Evolutionary conservation across 345 rosid genomes (phyloP).

Genomic region (Dimocarpus longan): DNA sequence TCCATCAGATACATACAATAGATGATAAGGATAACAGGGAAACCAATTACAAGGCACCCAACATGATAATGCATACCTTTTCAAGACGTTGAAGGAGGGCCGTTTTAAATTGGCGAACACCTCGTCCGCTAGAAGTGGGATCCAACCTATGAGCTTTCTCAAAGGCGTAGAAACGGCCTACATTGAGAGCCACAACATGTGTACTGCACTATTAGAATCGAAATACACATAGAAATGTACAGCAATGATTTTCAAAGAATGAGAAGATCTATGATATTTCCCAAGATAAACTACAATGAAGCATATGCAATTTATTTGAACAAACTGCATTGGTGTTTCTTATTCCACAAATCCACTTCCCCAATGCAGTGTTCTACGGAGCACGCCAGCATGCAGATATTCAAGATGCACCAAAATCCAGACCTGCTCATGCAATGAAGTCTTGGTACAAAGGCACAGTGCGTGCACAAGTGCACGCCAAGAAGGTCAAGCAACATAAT

Average conservation of each 20-base stretch:
- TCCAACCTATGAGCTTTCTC: constrained; percentile 97
- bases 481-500: neutral
- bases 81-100: constrained; percentile 99
- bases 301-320: neutral
- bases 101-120: constrained; percentile 99
- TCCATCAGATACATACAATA: neutral
- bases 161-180: constrained; percentile 98
- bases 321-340: neutral
- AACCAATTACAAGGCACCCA: neutral
- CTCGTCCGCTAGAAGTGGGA: constrained; percentile 97
- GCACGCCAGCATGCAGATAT: neutral
- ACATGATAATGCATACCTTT: constrained; percentile 50
- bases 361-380: neutral
- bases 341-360: neutral
- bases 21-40: neutral
- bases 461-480: neutral
- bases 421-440: neutral
- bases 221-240: neutral
- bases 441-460: neutral
- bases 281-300: neutral
- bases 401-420: neutral
- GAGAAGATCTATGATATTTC: neutral
- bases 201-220: neutral
- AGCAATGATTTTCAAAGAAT: neutral
- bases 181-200: constrained; percentile 8